phyloP scores from a whole-genome alignment of 768 basidiomycete genomes.

The Suillus placidus region DNA sequence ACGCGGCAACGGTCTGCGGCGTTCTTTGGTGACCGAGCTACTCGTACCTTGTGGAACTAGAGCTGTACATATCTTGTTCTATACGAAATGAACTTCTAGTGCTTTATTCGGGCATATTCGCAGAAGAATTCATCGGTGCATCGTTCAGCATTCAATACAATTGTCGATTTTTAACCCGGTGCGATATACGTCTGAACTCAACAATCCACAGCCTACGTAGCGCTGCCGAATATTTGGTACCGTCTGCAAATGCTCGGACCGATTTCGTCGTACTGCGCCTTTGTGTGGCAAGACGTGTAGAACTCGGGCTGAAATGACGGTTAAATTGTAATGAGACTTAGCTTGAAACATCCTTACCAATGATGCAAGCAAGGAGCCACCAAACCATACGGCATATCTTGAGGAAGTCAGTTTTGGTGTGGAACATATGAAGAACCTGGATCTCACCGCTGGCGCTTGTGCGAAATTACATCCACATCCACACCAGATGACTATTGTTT shows the following conservation, averaged over 20 bases:
- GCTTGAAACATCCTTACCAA: constrained; percentile 54
- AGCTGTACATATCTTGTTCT: not conserved
- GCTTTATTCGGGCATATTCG: not conserved
- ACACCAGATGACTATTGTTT: constrained; percentile 83
- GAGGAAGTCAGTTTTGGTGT: constrained; percentile 14
- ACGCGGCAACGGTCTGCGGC: too few relatives aligned
- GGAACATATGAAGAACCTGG: not conserved
- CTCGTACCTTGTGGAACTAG: not conserved
- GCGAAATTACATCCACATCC: constrained; percentile 97
- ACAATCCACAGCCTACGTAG: constrained; percentile 49
- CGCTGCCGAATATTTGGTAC: constrained; percentile 93
- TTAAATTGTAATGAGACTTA: constrained; percentile 8
- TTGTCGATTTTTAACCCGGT: not conserved
- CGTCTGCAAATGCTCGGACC: constrained; percentile 91
- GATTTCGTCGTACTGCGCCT: constrained; percentile 92
- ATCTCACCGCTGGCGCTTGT: constrained; percentile 89
- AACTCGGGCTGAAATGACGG: constrained; percentile 76
- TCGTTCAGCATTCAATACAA: constrained; percentile 5
- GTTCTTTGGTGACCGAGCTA: not conserved
- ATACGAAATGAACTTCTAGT: not conserved
- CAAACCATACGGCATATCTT: constrained; percentile 97
- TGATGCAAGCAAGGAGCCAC: constrained; percentile 92
- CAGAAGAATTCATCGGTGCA: not conserved
- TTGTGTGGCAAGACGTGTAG: constrained; percentile 91
- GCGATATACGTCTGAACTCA: not conserved